Conservation (phyloP, 2,329 filamentous ascomycete genomes). For the Pestalotiopsis sp. region DNA sequence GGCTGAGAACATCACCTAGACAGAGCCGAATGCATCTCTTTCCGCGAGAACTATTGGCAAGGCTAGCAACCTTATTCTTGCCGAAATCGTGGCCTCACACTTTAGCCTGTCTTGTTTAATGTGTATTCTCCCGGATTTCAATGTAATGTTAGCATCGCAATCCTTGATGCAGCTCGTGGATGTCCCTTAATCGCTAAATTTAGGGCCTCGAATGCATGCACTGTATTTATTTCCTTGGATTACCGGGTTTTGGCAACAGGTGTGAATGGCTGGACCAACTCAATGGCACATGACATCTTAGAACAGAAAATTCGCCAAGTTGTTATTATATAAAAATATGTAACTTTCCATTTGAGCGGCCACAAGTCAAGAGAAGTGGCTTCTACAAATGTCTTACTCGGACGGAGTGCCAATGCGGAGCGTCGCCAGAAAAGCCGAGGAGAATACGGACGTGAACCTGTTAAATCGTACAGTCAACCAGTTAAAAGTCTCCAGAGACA, state of each 20-base stretch:
- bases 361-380: neutral
- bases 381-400: neutral
- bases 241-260: neutral
- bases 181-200: neutral
- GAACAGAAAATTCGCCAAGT: slow-evolving; percentile 3
- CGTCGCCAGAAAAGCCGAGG: neutral
- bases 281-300: neutral
- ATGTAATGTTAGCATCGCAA: neutral
- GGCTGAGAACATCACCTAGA: neutral
- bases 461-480: neutral
- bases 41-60: neutral
- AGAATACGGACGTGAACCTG: neutral
- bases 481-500: neutral
- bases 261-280: neutral
- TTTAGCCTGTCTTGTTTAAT: neutral
- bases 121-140: neutral
- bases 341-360: neutral
- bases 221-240: neutral
- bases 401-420: neutral
- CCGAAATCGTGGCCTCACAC: neutral
- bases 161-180: neutral
- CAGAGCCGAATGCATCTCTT: neutral
- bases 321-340: neutral
- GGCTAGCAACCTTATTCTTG: neutral
- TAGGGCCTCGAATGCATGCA: neutral